These are phyloP conservation scores for Daldinia sp. DNA, from an alignment of 2,329 filamentous ascomycete genomes.

Conservation along the genomic window DNA sequence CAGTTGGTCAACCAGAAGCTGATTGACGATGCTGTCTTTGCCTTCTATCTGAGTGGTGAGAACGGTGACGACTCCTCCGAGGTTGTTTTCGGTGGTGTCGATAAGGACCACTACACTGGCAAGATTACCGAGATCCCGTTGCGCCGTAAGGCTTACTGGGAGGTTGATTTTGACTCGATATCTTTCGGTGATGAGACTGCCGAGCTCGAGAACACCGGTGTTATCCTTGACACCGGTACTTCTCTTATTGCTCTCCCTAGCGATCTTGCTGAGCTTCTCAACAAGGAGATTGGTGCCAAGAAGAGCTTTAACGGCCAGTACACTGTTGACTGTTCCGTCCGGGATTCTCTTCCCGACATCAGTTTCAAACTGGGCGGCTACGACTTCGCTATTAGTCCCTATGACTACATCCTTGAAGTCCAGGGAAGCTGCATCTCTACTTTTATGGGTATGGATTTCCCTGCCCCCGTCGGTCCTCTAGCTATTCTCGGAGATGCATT, in stretches of 20 bases:
- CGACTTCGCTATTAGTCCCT: slow-evolving; percentile 88
- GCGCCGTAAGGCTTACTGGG: slow-evolving; percentile 99
- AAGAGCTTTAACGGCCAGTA: slow-evolving; percentile 98
- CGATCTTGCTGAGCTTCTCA: slow-evolving; percentile 92
- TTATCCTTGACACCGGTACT: slow-evolving; percentile 97
- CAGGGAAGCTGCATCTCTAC: slow-evolving; percentile 96
- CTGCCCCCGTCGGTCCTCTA: slow-evolving; percentile 86
- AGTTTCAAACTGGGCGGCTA: slow-evolving; percentile 89
- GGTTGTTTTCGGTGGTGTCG: slow-evolving; percentile 87
- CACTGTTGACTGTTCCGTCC: slow-evolving; percentile 87
- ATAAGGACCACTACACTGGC: slow-evolving; percentile 81
- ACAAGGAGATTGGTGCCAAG: slow-evolving; percentile 97
- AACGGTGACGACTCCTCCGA: slow-evolving; percentile 77
- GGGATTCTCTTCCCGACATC: slow-evolving; percentile 84
- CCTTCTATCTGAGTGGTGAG: slow-evolving; percentile 90
- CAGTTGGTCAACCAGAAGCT: slow-evolving; percentile 90
- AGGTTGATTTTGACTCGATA: slow-evolving; percentile 94
- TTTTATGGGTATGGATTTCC: slow-evolving; percentile 96
- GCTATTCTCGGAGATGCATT: slow-evolving; percentile 93
- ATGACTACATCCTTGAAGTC: slow-evolving; percentile 96
- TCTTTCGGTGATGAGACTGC: slow-evolving; percentile 85
- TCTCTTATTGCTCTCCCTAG: slow-evolving; percentile 95
- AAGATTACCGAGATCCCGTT: slow-evolving; percentile 93
- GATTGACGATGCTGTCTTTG: slow-evolving; percentile 90
- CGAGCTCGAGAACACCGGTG: slow-evolving; percentile 92